These are phyloP conservation scores for Spinellus fusiger DNA, from an alignment of 192 early-diverging fungal genomes.

Conservation along the genomic window DNA sequence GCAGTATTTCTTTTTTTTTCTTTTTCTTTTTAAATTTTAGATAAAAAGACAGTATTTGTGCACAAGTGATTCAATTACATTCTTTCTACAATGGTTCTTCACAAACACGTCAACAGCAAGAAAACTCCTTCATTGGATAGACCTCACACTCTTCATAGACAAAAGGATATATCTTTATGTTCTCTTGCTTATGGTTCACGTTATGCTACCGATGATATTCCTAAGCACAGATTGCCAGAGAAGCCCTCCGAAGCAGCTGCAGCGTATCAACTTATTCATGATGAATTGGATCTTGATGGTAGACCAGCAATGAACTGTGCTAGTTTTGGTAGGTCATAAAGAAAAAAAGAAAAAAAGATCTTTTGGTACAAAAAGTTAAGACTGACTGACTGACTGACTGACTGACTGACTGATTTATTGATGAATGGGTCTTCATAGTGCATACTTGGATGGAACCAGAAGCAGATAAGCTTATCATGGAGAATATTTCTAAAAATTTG, in stretches of 20 bases:
- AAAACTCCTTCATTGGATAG: slow-evolving; percentile 6
- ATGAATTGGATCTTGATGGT: slow-evolving; percentile 63
- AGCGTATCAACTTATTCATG: slow-evolving; percentile 70
- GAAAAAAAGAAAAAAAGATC: no score
- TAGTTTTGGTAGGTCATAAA: slow-evolving; percentile 33
- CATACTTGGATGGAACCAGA: slow-evolving; percentile 73
- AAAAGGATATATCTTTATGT: background rate
- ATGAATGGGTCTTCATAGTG: slow-evolving; percentile 27
- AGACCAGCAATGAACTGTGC: slow-evolving; percentile 56
- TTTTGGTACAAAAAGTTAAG: background rate
- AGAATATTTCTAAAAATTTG: slow-evolving; percentile 65
- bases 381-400: background rate
- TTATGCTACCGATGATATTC: slow-evolving; percentile 37
- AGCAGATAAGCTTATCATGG: slow-evolving; percentile 58
- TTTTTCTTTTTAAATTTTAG: no score
- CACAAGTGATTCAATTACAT: no score
- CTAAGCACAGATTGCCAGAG: slow-evolving; percentile 36
- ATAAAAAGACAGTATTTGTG: no score
- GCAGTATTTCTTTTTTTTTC: no score
- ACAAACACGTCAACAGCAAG: slow-evolving; percentile 32
- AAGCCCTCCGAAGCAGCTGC: slow-evolving; percentile 40
- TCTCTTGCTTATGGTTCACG: slow-evolving; percentile 40
- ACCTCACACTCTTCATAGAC: background rate
- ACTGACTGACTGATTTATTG: no score
- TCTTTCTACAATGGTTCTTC: slow-evolving; percentile 4